Evolutionary conservation across 768 basidiomycete genomes (phyloP), one percentile per base, ranked within the genome.

Genomic region (Exidia glandulosa): DNA sequence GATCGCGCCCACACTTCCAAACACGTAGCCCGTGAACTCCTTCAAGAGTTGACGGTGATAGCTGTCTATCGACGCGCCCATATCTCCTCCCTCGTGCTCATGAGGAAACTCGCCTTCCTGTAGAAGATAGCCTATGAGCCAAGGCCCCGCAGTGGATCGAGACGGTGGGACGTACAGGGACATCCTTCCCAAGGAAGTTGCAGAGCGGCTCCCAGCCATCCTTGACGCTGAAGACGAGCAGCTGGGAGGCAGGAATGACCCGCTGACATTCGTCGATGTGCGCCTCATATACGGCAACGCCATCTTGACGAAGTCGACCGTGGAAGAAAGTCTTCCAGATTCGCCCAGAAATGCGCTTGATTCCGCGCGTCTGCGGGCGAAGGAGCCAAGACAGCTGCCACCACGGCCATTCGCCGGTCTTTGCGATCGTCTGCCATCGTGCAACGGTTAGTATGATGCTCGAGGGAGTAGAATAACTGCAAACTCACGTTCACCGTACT

Each of bases 161-260:
- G 12, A 6, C 9, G n/a, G n/a, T n/a, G 5, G 41, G 41, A 45
- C 41, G 41, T 23, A 45, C 41, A 14, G 56, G 56, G 25, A 57
- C 31, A 9, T 31, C 31, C 31, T 32, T 34, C 31, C 41, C 58
- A 31, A 59, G 31, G 30, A 59, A 59, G 13, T 47, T 27, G 58
- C 58, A 59, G 25, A 59, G 45, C 23, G 58, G 58, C 31, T 47
- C 58, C 58, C 58, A 59, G 27, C 58, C 58, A 14, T 59, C 33
- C 41, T 59, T 59, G 19, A 59, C 47, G 58, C 48, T 59, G 32
- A 30, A 59, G 19, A 31, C 41, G 41, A 59, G 58, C 27, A 59
- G 32, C 30, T 59, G 31, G 29, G 30, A 25, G 12, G 25, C 13
- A 16, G 58, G 37, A 3, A 50, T 48, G 16, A 59, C 2, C 47